Evolutionary conservation across 129 eudicot species (phyloP).

Genomic region (Arctium minus): DNA sequence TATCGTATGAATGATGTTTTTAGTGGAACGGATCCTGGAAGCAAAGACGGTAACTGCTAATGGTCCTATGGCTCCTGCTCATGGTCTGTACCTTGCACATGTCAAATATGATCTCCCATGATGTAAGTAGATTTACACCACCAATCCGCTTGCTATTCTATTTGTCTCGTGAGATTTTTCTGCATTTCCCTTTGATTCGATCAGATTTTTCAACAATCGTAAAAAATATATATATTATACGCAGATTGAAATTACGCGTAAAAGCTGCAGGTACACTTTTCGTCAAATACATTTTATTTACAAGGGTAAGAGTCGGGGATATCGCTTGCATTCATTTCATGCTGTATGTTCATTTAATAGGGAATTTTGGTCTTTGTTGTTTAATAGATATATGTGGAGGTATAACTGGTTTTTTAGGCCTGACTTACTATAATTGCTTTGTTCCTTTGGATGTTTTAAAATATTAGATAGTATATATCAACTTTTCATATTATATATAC

Average conservation of each 20-base stretch:
- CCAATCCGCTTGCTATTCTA: neutral
- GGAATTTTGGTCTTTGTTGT: neutral
- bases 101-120: slow-evolving; percentile 81
- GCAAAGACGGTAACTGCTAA: slow-evolving; percentile 79
- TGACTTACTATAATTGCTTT: neutral
- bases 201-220: neutral
- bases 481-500: too few relatives aligned
- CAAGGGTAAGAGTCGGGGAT: neutral
- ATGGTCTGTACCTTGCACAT: slow-evolving; percentile 80
- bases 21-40: slow-evolving; percentile 78
- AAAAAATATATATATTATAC: too few relatives aligned
- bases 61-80: slow-evolving; percentile 94
- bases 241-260: neutral
- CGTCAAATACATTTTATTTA: neutral
- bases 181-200: neutral
- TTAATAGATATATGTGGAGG: neutral
- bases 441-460: neutral
- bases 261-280: neutral
- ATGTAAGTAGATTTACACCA: neutral
- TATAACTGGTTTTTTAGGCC: neutral
- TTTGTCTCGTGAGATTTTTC: neutral
- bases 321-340: neutral
- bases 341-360: neutral
- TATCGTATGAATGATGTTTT: neutral
- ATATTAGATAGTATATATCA: too few relatives aligned